A percentile compares a stretch with the other conserved stretches of the same genome.
These are phyloP conservation scores for Hypoxylon sp. DNA, from an alignment of 2,329 filamentous ascomycete species.

Conservation along the genomic window DNA sequence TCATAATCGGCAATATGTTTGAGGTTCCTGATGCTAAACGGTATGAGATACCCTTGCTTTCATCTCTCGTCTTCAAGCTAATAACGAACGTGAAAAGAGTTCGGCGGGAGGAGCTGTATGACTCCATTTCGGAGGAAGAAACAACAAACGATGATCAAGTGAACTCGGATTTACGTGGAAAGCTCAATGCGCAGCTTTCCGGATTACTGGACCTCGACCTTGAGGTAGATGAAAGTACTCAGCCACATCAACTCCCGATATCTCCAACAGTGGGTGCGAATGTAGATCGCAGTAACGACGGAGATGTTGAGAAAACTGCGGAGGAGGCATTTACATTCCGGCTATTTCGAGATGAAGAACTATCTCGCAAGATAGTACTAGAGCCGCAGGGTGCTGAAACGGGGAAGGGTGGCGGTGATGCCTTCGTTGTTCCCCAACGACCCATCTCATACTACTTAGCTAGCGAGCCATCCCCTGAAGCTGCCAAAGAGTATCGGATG, in stretches of 20 bases:
- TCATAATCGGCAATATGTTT: constrained; percentile 57
- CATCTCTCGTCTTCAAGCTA: constrained; percentile 20
- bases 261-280: constrained; percentile 27
- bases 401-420: constrained; percentile 54
- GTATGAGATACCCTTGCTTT: constrained; percentile 51
- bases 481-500: constrained; percentile 57
- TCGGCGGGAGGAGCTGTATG: constrained; percentile 66
- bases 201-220: constrained; percentile 59
- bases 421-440: constrained; percentile 56
- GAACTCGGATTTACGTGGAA: constrained; percentile 57
- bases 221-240: constrained; percentile 16
- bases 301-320: constrained; percentile 43
- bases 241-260: constrained; percentile 29
- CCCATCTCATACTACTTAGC: constrained; percentile 65
- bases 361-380: constrained; percentile 65
- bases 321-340: constrained; percentile 67
- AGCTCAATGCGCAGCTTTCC: constrained; percentile 63
- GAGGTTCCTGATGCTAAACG: constrained; percentile 65
- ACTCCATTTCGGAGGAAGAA: constrained; percentile 53
- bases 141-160: constrained; percentile 51
- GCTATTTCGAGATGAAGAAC: constrained; percentile 64
- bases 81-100: constrained; percentile 57
- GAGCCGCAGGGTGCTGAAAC: constrained; percentile 55
- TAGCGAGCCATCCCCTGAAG: constrained; percentile 53
- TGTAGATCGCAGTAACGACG: constrained; percentile 30